phyloP scores from a whole-genome alignment of 306 rosid genomes.

The Acmispon strigosus region DNA sequence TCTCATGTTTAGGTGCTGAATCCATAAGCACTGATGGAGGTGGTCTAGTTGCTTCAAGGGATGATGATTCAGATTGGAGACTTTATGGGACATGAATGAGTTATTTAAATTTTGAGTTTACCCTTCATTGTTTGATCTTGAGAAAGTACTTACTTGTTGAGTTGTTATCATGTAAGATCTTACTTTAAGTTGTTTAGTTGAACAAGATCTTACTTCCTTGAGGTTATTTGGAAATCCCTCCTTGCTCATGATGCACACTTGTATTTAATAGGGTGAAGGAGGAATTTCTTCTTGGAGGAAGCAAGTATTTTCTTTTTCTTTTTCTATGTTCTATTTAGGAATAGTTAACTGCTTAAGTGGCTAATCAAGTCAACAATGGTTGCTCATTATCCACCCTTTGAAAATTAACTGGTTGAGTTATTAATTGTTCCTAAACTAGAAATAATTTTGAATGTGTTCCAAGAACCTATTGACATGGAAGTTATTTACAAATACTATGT shows the following conservation, averaged over 20 bases:
- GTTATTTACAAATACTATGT: background rate
- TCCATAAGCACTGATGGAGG: constrained; percentile 67
- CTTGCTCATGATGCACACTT: background rate
- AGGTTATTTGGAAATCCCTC: constrained; percentile 1
- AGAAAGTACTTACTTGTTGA: constrained; percentile 5
- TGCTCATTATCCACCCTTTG: constrained; percentile 12
- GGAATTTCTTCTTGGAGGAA: constrained; percentile 2
- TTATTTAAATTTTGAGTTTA: constrained; percentile 38
- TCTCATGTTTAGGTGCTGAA: constrained; percentile 44
- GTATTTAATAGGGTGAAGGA: background rate
- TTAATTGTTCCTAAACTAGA: constrained; percentile 4
- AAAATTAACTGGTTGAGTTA: constrained; percentile 14
- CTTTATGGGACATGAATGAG: constrained; percentile 43
- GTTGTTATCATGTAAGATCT: no score
- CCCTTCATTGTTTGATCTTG: constrained; percentile 12
- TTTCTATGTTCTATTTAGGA: background rate
- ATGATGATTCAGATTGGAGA: constrained; percentile 80
- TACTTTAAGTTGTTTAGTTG: no score
- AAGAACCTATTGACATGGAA: background rate
- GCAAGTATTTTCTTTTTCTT: background rate
- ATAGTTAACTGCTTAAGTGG: constrained; percentile 14
- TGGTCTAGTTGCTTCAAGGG: constrained; percentile 59
- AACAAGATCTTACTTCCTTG: background rate
- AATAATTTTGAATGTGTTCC: background rate
- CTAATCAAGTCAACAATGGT: constrained; percentile 9